phyloP scores from a whole-genome alignment of 768 basidiomycete species.

The Boletus coccyginus region DNA sequence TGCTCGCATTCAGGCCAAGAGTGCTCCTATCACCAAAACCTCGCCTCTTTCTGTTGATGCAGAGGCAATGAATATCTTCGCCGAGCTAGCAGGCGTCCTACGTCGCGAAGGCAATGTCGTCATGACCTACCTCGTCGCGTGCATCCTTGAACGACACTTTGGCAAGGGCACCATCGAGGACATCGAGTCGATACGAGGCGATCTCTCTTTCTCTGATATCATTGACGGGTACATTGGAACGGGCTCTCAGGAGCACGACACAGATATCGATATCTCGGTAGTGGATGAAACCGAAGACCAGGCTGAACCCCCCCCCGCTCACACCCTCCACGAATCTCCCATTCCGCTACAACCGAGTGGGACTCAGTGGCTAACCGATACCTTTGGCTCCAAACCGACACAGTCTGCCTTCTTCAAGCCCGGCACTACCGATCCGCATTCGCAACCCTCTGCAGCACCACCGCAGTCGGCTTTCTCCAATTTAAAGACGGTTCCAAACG shows the following conservation, averaged over 20 bases:
- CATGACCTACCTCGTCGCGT: conserved; percentile 87
- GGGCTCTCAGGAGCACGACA: conserved; percentile 24
- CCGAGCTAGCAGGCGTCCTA: conserved; percentile 57
- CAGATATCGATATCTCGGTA: conserved; percentile 25
- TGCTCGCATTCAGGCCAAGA: conserved; percentile 73
- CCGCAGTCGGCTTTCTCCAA: conserved; percentile 34
- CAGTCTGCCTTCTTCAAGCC: conserved; percentile 20
- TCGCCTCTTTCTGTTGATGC: conserved; percentile 60
- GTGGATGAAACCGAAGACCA: conserved; percentile 22
- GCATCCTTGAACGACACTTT: conserved; percentile 84
- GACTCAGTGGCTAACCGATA: conserved; percentile 33
- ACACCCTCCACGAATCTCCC: not conserved
- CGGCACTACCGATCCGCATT: conserved; percentile 8
- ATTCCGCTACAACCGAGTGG: conserved; percentile 25
- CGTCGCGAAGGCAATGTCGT: conserved; percentile 60
- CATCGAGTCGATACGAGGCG: conserved; percentile 63
- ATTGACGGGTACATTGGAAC: conserved; percentile 57
- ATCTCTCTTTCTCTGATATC: conserved; percentile 55
- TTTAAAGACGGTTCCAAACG: conserved; percentile 32
- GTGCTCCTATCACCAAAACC: conserved; percentile 69
- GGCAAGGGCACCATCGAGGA: conserved; percentile 76
- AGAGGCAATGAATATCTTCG: conserved; percentile 65
- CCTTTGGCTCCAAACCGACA: conserved; percentile 29
- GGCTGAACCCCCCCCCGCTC: conserved; percentile 2
- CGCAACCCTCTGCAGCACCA: conserved; percentile 12